phyloP scores from a whole-genome alignment of 768 basidiomycete species.

The Macrolepiota dolichaula region DNA sequence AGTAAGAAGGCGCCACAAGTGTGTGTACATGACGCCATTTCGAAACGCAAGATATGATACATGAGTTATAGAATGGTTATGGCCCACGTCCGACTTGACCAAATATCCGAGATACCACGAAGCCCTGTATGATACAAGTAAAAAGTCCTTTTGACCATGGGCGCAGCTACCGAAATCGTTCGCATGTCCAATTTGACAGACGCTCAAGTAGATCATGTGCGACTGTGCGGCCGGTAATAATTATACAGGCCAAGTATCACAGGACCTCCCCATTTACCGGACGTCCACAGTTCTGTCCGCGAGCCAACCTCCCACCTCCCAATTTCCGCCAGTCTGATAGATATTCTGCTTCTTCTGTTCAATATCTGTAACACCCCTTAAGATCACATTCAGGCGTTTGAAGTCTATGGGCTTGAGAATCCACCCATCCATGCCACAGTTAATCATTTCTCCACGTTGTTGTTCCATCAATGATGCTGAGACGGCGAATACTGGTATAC shows the following conservation, averaged over 20 bases:
- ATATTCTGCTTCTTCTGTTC: constrained; percentile 48
- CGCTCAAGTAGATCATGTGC: no score
- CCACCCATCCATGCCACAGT: constrained; percentile 75
- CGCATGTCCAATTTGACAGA: not conserved
- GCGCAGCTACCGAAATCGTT: not conserved
- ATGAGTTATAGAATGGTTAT: no score
- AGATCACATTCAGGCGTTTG: constrained; percentile 53
- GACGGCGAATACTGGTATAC: constrained; percentile 80
- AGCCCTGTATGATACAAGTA: not conserved
- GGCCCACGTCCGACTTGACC: not conserved
- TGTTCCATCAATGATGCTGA: constrained; percentile 66
- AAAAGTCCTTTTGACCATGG: no score
- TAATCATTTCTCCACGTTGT: constrained; percentile 50
- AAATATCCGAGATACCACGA: not conserved
- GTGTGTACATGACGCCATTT: no score
- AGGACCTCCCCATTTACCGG: no score
- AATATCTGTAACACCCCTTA: constrained; percentile 57
- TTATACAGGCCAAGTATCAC: no score
- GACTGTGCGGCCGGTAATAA: no score
- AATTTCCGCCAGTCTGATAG: constrained; percentile 48
- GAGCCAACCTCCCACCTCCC: constrained; percentile 68
- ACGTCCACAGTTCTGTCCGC: not conserved
- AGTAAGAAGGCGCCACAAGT: no score
- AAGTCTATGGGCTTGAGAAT: constrained; percentile 83
- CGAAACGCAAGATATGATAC: not conserved